These are phyloP conservation scores for Skeletonema potamos DNA, from an alignment of 108 stramenopile species.

Conservation along the genomic window DNA sequence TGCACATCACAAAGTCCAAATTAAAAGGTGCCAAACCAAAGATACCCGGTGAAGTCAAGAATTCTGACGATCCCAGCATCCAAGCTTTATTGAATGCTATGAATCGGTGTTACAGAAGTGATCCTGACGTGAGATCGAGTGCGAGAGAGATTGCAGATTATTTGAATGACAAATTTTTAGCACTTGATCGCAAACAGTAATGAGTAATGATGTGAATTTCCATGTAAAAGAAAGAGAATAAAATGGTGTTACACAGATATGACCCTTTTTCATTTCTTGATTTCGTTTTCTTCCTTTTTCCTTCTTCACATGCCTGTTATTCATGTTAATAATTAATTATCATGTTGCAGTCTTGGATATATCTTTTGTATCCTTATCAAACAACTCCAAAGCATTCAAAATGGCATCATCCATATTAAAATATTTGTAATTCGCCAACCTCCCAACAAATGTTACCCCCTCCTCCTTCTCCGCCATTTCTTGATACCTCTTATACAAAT, in stretches of 20 bases:
- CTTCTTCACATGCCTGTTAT: too few relatives aligned
- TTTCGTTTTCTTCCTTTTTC: too few relatives aligned
- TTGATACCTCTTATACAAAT: slow-evolving; percentile 68
- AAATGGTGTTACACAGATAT: not conserved
- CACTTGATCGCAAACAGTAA: not conserved
- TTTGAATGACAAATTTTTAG: slow-evolving; percentile 10
- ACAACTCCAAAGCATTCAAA: slow-evolving; percentile 78
- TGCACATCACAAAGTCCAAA: slow-evolving; percentile 60
- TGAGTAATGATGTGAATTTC: not conserved
- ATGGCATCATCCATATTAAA: slow-evolving; percentile 91
- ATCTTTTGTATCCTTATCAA: slow-evolving; percentile 52
- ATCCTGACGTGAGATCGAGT: slow-evolving; percentile 61
- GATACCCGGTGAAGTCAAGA: slow-evolving; percentile 55
- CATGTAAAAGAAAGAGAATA: not conserved
- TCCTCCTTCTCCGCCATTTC: slow-evolving; percentile 62
- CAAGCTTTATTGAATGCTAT: slow-evolving; percentile 67
- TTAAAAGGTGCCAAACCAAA: slow-evolving; percentile 61
- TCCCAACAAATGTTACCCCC: slow-evolving; percentile 81
- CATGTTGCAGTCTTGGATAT: not conserved
- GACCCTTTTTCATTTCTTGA: too few relatives aligned
- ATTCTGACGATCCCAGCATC: slow-evolving; percentile 46
- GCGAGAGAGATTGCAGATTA: slow-evolving; percentile 56
- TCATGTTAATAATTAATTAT: too few relatives aligned
- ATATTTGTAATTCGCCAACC: slow-evolving; percentile 89
- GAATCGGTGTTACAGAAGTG: slow-evolving; percentile 63